Base-by-base conservation (phyloP, 2,329 filamentous ascomycete species). In the Pseudocercospora cruenta region DNA sequence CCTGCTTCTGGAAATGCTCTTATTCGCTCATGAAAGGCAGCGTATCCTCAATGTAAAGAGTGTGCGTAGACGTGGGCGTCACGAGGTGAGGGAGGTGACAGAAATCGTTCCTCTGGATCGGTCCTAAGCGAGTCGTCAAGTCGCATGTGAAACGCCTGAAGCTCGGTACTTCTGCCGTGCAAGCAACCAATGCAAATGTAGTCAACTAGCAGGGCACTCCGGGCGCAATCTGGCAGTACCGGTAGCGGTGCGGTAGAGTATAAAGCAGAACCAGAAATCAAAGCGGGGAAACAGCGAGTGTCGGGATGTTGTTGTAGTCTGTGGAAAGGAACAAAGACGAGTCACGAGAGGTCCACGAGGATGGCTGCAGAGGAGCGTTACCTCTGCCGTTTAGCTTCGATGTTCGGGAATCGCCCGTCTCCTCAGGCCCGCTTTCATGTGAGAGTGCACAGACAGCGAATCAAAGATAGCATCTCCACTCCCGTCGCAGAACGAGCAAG, bases 141-240 rank as follows among this genome's bases (percentile, higher is more conserved):
- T 58, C 51, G 66, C 66, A 66, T 66, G 64, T 68, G 66, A 67
- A 58, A 28, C 55, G 66, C 58, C 62, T 60, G 58, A 60, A 63
- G 55, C 39, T 63, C 66, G 66, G 66, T 49, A 65, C 36, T 57
- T 60, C 54, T 57, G 28, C 21, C 45, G 55, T 58, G 64, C 31
- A 57, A 26, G 36, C 54, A 45, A 33, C 28, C 62, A 59, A 53
- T 59, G 53, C 47, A 47, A 53, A 12, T 54, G 59, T 60, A 28
- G 53, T 22, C 55, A 39, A 22, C 16, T 33, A 31, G 24, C 53
- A 55, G 53, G 26, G 28, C n/a, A 19, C 31, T 39, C 55, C 31
- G 28, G 28, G 55, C 55, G 55, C 55, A 58, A 58, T 19, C n/a
- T 58, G 55, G 55, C 33, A 58, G 16, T 22, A 19, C 31, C 55